Evolutionary conservation across 441 rosid genomes (phyloP).

Genomic region (Gossypium schwendimanii): DNA sequence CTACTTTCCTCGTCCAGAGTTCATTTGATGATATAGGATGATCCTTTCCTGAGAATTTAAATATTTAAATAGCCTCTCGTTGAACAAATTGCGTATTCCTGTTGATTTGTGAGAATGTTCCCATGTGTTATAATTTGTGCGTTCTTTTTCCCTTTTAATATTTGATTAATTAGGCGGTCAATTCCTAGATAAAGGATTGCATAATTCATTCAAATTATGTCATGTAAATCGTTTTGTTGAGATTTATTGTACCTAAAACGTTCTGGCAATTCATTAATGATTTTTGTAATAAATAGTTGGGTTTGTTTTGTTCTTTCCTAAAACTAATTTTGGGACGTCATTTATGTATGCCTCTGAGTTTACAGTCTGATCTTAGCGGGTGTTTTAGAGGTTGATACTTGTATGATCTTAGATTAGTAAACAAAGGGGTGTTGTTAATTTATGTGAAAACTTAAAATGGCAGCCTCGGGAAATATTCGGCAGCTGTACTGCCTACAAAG

Average conservation of each 20-base stretch:
- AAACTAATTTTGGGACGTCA: background rate
- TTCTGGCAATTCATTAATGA: too few relatives aligned
- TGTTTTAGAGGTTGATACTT: background rate
- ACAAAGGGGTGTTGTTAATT: background rate
- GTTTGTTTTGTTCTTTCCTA: too few relatives aligned
- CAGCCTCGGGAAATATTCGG: slow-evolving; percentile 95
- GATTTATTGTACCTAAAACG: too few relatives aligned
- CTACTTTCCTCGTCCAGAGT: background rate
- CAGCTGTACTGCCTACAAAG: slow-evolving; percentile 97
- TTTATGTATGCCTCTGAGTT: background rate
- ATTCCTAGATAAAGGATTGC: too few relatives aligned
- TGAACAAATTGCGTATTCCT: background rate
- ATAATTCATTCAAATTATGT: too few relatives aligned
- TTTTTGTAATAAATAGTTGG: too few relatives aligned
- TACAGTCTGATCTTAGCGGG: background rate
- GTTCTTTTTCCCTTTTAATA: too few relatives aligned
- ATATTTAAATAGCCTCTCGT: background rate
- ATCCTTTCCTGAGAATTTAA: background rate
- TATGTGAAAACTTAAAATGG: slow-evolving; percentile 9
- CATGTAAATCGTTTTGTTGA: too few relatives aligned
- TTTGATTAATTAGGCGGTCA: too few relatives aligned
- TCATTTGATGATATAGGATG: background rate
- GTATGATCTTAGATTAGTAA: background rate
- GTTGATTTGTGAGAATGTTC: background rate
- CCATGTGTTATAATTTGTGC: too few relatives aligned